Conservation (phyloP, 169 alveolate genomes). For the Cryptosporidium ryanae region DNA sequence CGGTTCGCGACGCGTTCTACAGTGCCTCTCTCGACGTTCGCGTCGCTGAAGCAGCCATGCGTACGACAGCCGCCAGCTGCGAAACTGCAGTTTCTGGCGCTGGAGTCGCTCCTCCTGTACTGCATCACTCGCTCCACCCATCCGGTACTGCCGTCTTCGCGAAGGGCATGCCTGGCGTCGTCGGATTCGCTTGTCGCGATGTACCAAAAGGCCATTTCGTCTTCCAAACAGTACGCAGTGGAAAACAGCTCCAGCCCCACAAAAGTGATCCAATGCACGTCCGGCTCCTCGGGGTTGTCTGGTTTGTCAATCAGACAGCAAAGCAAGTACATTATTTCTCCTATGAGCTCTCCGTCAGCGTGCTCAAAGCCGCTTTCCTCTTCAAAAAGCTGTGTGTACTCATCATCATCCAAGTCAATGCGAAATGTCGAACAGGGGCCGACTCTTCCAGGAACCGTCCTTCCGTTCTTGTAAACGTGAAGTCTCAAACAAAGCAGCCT, state of each 20-base stretch:
- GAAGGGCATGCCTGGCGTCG: conserved; percentile 6
- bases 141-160: not conserved
- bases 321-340: conserved; percentile 42
- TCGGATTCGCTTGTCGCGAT: conserved; percentile 14
- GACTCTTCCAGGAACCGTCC: conserved; percentile 8
- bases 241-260: conserved; percentile 48
- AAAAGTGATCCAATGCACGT: conserved; percentile 17
- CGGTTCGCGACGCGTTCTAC: no score
- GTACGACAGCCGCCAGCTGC: no score
- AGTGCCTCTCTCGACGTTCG: no score
- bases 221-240: conserved; percentile 44
- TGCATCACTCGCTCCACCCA: conserved; percentile 11
- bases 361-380: not conserved
- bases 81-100: no score
- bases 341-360: conserved; percentile 4
- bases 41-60: no score
- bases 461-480: conserved; percentile 16
- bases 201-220: conserved; percentile 53
- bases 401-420: conserved; percentile 29
- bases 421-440: conserved; percentile 29
- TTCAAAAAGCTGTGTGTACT: conserved; percentile 11
- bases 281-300: no score
- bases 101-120: not conserved
- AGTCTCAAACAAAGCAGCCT: conserved; percentile 41
- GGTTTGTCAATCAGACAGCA: conserved; percentile 5